Conservation (phyloP, 106 monocot genomes). For the Dactylorhiza incarnata region DNA sequence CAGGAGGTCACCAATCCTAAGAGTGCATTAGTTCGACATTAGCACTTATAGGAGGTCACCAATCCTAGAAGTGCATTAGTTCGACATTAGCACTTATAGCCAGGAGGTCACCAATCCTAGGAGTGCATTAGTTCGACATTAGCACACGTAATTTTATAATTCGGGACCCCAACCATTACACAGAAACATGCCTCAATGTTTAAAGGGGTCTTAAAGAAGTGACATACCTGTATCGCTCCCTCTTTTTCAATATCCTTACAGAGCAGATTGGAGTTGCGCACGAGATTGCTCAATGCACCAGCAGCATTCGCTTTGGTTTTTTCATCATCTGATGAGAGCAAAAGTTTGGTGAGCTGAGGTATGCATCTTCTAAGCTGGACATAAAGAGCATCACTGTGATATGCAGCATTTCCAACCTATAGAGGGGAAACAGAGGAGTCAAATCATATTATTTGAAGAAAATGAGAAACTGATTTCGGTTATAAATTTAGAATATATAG, state of each 20-base stretch:
- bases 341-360: conserved; percentile 73
- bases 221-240: conserved; percentile 78
- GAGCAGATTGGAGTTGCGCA: conserved; percentile 67
- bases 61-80: too few relatives aligned
- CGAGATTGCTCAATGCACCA: conserved; percentile 92
- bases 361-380: conserved; percentile 61
- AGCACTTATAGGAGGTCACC: too few relatives aligned
- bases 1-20: too few relatives aligned
- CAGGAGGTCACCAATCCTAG: too few relatives aligned
- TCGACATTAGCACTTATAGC: too few relatives aligned
- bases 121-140: too few relatives aligned
- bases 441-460: neutral
- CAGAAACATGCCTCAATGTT: too few relatives aligned
- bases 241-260: conserved; percentile 71
- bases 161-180: too few relatives aligned
- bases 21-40: too few relatives aligned
- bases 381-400: conserved; percentile 78
- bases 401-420: conserved; percentile 91
- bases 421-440: conserved; percentile 10
- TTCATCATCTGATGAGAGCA: conserved; percentile 73
- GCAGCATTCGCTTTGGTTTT: conserved; percentile 97
- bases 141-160: too few relatives aligned
- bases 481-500: neutral
- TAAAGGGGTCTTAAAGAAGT: too few relatives aligned
- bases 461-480: neutral